Evolutionary conservation across 805 yeast genomes (phyloP).

Genomic region (Ogataea methylovora): DNA sequence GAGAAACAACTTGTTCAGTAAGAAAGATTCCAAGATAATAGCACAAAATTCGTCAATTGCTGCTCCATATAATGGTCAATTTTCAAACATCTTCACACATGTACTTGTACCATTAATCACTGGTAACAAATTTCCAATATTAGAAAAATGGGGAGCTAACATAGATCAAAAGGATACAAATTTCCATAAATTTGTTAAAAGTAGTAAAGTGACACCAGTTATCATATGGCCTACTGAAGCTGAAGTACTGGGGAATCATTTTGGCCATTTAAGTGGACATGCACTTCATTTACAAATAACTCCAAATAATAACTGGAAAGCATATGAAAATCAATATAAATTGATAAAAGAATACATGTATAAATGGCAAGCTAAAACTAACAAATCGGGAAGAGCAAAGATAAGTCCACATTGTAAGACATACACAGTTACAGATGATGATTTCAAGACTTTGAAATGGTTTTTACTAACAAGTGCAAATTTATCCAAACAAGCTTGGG

Average conservation of each 20-base stretch:
- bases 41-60: constrained; percentile 45
- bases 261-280: constrained; percentile 18
- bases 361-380: constrained; percentile 35
- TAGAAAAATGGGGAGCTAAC: no score
- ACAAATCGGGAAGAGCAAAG: constrained; percentile 17
- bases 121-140: constrained; percentile 13
- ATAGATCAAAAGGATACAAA: constrained; percentile 19
- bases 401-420: constrained; percentile 58
- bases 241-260: constrained; percentile 15
- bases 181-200: constrained; percentile 14
- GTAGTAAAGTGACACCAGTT: constrained; percentile 14
- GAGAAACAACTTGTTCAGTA: constrained; percentile 21
- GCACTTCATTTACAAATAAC: constrained; percentile 17
- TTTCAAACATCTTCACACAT: constrained; percentile 38
- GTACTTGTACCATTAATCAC: constrained; percentile 38
- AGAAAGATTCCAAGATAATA: constrained; percentile 24
- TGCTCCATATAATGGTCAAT: constrained; percentile 29
- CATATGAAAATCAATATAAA: constrained; percentile 28
- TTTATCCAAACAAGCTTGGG: constrained; percentile 79
- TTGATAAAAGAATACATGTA: constrained; percentile 36
- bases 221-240: constrained; percentile 27
- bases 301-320: constrained; percentile 10
- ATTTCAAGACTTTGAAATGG: constrained; percentile 53
- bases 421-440: constrained; percentile 46
- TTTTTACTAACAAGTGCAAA: constrained; percentile 68